Base-by-base conservation (phyloP, 1,139 yeast genomes). In the Suhomyces anneliseae region DNA sequence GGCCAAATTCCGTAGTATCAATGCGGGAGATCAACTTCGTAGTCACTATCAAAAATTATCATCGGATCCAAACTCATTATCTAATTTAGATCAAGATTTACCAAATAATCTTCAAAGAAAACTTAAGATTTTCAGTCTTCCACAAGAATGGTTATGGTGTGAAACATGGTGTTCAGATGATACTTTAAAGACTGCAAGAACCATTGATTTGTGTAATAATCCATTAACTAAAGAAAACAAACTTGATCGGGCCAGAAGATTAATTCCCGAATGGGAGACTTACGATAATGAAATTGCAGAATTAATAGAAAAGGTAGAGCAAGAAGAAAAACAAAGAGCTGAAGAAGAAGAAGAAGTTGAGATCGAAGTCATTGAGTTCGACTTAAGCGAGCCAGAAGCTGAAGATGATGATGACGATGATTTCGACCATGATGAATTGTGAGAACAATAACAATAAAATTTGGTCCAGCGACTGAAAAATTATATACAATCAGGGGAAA, bases 131-230 rank as follows among this genome's bases (percentile, higher is more conserved):
- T 78, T 72, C 59, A 85, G 95, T 24, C 70, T 89, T 38, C 88
- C 90, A 2, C 87, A 85, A 57, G 90, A 87, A 40, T 90, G 95
- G 95, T 69, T 88, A 36, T 90, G 96, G 96, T 89, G 96, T 66
- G 96, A 89, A 59, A 88, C 96, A 0, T 90, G 96, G 96, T 88
- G 96, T 61, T 73, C 83, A n/a, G 87, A 82, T 54, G 85, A 78
- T 42, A 70, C 79, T 29, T 66, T 85, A 48, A 60, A 60, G 42
- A 68, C 68, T 0, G 96, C 96, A 1, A 86, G 83, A 60, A 86
- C 92, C 24, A 85, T 89, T 54, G 96, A 89, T 61, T 68, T 89
- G 54, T 89, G 96, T 65, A 87, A 86, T 62, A 87, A 89, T 57
- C 96, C 96, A 2, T 64, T 85, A 50, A 85, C 93, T 0, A 84